Conservation (phyloP, 768 basidiomycete genomes). For the Lentinula edodes region DNA sequence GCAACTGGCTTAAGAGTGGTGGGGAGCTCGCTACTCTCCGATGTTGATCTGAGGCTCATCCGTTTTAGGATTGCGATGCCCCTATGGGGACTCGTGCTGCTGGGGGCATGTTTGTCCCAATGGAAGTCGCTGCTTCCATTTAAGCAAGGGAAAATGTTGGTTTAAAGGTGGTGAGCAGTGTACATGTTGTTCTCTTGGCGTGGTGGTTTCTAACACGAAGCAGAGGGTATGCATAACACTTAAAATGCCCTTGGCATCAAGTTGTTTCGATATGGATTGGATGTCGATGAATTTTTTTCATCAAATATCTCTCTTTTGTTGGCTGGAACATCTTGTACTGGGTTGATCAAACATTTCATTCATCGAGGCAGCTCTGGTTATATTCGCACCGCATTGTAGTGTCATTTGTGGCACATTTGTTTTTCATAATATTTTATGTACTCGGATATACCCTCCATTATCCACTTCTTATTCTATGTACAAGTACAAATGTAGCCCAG, state of each 20-base stretch:
- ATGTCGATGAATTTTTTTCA: background rate
- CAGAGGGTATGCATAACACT: conserved; percentile 8
- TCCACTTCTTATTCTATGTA: background rate
- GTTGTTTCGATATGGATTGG: background rate
- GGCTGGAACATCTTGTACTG: background rate
- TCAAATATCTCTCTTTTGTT: background rate
- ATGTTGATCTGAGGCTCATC: background rate
- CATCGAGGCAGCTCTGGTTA: background rate
- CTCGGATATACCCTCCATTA: background rate
- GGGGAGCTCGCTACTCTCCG: conserved; percentile 7
- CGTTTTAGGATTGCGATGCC: conserved; percentile 57
- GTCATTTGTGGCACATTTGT: background rate
- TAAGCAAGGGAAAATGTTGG: conserved; percentile 74
- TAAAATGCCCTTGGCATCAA: background rate
- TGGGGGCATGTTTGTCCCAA: conserved; percentile 84
- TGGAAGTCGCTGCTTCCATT: conserved; percentile 56
- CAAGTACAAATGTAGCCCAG: background rate
- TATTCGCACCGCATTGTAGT: background rate
- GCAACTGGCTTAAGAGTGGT: conserved; percentile 82
- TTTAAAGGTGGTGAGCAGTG: conserved; percentile 62
- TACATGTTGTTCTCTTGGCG: background rate
- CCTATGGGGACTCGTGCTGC: conserved; percentile 71
- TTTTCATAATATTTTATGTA: background rate
- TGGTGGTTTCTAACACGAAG: background rate
- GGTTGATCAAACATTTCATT: background rate